Conservation (phyloP, 805 yeast genomes). For the Yarrowia deformans region DNA sequence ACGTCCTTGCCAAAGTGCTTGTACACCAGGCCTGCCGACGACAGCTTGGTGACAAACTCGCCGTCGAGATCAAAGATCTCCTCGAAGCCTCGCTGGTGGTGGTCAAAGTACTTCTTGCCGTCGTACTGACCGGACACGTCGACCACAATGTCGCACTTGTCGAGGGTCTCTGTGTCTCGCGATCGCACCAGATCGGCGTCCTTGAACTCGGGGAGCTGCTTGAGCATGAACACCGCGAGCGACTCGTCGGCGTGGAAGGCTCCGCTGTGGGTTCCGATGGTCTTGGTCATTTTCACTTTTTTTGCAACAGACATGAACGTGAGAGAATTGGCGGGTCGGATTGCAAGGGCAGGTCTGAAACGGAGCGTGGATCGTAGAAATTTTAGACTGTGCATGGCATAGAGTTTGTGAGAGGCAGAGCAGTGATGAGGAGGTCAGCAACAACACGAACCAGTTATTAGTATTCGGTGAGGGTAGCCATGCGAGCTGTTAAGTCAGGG, state of each 20-base stretch:
- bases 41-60: conserved; percentile 74
- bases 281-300: conserved; percentile 51
- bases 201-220: conserved; percentile 69
- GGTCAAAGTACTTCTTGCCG: conserved; percentile 85
- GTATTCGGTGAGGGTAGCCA: too few species aligned
- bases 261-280: conserved; percentile 81
- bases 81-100: conserved; percentile 91
- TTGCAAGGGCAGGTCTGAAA: too few species aligned
- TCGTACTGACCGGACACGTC: conserved; percentile 95
- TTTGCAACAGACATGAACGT: conserved; percentile 39
- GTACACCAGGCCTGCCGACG: conserved; percentile 93
- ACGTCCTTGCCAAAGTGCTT: conserved; percentile 61
- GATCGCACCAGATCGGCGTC: conserved; percentile 79
- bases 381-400: conserved; percentile 30
- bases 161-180: conserved; percentile 83
- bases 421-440: too few species aligned
- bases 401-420: background rate
- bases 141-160: conserved; percentile 85
- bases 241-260: conserved; percentile 97
- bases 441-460: too few species aligned
- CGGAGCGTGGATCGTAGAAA: conserved; percentile 9
- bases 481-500: too few species aligned
- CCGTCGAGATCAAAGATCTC: conserved; percentile 66
- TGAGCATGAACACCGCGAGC: conserved; percentile 87
- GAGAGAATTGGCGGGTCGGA: too few species aligned